These are phyloP conservation scores for Pulveroboletus sp. DNA, from an alignment of 1,284 basidiomycete genomes.

Conservation along the genomic window DNA sequence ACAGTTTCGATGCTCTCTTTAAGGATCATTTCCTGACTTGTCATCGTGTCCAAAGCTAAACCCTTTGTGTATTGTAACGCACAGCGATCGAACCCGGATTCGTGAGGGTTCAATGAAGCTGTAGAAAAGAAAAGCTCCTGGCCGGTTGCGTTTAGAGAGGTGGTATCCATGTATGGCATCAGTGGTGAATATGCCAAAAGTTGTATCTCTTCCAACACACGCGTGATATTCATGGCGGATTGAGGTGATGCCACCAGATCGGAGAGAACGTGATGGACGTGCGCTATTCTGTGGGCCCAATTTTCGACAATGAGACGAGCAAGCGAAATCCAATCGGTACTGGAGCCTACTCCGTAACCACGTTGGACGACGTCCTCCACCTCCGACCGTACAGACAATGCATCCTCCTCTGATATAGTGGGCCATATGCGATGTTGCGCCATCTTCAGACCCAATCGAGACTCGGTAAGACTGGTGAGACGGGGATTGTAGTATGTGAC, in stretches of 20 bases:
- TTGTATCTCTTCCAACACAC: conserved; percentile 1
- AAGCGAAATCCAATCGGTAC: conserved; percentile 5
- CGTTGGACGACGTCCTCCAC: conserved; percentile 3
- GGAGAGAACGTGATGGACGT: not conserved
- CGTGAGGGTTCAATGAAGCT: not conserved
- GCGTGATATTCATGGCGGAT: not conserved
- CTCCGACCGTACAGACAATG: conserved; percentile 1
- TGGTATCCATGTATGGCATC: conserved; percentile 10
- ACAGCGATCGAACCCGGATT: conserved; percentile 5
- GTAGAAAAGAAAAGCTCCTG: not conserved
- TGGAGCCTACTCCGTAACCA: conserved; percentile 3
- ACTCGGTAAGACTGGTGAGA: not conserved
- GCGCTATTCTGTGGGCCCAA: conserved; percentile 3
- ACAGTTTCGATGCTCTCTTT: conserved; percentile 3
- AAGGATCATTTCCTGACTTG: conserved; percentile 2
- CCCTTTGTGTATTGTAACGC: conserved; percentile 1
- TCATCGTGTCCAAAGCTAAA: not conserved
- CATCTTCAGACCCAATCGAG: not conserved
- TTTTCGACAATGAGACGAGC: conserved; percentile 6
- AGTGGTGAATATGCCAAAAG: conserved; percentile 4
- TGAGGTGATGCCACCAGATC: not conserved
- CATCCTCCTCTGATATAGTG: conserved; percentile 4
- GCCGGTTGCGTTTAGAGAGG: not conserved
- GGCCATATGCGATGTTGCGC: conserved; percentile 9
- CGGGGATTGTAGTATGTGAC: conserved; percentile 7